Conservation (phyloP, 257 asterid species). For the Voacanga thouarsii region DNA sequence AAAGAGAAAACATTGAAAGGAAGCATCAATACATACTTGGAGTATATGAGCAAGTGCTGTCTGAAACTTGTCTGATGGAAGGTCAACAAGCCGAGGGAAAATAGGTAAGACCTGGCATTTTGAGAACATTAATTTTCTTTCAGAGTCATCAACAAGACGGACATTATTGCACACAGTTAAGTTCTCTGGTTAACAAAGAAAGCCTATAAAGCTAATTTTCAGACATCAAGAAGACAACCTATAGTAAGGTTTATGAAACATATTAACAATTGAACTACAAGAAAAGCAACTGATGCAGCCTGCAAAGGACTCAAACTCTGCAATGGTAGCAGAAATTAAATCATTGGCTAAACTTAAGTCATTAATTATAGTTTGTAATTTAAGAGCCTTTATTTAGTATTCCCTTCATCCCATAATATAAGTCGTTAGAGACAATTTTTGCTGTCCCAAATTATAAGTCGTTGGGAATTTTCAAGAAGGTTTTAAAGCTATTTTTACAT, state of each 20-base stretch:
- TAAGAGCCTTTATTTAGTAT: background rate
- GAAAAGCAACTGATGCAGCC: background rate
- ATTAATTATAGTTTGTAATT: background rate
- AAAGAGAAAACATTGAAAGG: background rate
- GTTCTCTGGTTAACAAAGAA: background rate
- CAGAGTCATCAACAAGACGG: background rate
- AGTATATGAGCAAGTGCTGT: slow-evolving; percentile 91
- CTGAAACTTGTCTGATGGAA: slow-evolving; percentile 90
- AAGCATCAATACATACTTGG: slow-evolving; percentile 50
- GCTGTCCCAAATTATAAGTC: too few species aligned
- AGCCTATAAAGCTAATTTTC: background rate
- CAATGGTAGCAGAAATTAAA: background rate
- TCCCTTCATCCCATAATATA: too few species aligned
- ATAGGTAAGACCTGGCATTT: slow-evolving; percentile 77
- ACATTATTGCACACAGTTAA: background rate
- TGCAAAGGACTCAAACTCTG: background rate
- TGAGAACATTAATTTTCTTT: slow-evolving; percentile 5
- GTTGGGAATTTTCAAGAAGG: too few species aligned
- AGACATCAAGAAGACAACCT: background rate
- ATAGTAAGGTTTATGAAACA: background rate
- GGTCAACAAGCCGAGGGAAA: slow-evolving; percentile 87
- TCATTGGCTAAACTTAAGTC: background rate
- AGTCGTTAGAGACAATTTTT: too few species aligned
- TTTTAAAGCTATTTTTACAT: too few species aligned
- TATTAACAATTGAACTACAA: background rate